These are phyloP conservation scores for Xylaria sp. DNA, from an alignment of 2,329 filamentous ascomycete species.

Conservation along the genomic window DNA sequence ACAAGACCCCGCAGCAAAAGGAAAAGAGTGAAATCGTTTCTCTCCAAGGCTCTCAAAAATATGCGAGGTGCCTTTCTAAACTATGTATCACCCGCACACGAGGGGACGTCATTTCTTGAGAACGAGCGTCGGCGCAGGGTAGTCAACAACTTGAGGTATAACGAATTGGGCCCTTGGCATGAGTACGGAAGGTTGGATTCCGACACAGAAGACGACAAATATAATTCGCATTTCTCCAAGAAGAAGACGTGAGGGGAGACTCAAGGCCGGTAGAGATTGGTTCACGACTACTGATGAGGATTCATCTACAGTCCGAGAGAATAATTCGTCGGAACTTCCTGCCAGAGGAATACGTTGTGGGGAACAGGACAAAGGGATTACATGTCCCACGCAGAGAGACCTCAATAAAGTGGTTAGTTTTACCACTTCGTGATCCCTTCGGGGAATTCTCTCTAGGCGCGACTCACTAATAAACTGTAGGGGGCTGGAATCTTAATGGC, in stretches of 20 bases:
- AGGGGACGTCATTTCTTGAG: not conserved
- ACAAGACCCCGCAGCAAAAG: not conserved
- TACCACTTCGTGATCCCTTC: not conserved
- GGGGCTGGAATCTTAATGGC: not conserved
- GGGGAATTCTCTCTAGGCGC: not conserved
- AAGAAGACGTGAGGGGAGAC: not conserved
- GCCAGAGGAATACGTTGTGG: not conserved
- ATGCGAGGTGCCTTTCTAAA: slow-evolving; percentile 1
- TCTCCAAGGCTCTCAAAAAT: not conserved
- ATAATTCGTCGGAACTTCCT: not conserved
- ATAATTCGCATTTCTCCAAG: not conserved
- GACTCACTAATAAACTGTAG: not conserved
- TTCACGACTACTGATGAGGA: not conserved
- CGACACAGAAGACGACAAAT: slow-evolving; percentile 10
- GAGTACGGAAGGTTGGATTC: slow-evolving; percentile 20
- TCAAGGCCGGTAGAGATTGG: not conserved
- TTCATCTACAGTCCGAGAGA: not conserved
- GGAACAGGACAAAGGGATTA: too few relatives aligned
- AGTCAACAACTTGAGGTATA: not conserved
- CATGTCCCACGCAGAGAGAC: not conserved
- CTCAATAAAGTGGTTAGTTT: not conserved
- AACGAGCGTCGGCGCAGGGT: not conserved
- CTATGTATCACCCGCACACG: slow-evolving; percentile 4
- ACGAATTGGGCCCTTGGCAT: slow-evolving; percentile 18
- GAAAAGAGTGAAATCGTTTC: not conserved